Evolutionary conservation across 371 early-diverging fungal species (phyloP).

Genomic region (Mucor velutinosus): DNA sequence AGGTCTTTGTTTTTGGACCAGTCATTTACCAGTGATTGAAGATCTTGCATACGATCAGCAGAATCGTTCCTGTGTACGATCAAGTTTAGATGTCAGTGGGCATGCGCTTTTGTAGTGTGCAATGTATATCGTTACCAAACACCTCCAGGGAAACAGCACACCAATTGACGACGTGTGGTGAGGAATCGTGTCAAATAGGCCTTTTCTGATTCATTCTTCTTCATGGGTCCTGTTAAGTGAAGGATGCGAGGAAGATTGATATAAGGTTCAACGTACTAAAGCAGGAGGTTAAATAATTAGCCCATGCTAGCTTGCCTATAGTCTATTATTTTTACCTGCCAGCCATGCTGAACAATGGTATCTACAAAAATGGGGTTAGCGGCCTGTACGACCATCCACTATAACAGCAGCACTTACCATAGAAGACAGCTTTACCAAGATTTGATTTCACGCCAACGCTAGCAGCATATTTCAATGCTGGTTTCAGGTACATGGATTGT

Average conservation of each 20-base stretch:
- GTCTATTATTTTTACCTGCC: constrained; percentile 52
- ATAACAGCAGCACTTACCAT: constrained; percentile 27
- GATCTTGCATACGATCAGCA: constrained; percentile 45
- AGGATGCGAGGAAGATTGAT: constrained; percentile 50
- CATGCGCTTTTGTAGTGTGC: background rate
- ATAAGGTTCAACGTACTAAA: constrained; percentile 44
- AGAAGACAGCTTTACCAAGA: constrained; percentile 54
- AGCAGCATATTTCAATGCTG: constrained; percentile 48
- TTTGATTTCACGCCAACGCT: constrained; percentile 39
- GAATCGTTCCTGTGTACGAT: constrained; percentile 34
- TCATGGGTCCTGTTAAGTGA: constrained; percentile 40
- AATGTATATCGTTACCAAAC: constrained; percentile 32
- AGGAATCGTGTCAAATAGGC: constrained; percentile 44
- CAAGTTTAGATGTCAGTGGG: background rate
- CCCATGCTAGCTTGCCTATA: background rate
- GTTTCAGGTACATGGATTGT: constrained; percentile 45
- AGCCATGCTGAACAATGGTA: constrained; percentile 58
- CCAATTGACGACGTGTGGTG: constrained; percentile 42
- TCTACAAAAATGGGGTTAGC: constrained; percentile 22
- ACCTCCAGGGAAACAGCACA: constrained; percentile 50
- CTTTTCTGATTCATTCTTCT: constrained; percentile 32
- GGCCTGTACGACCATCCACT: background rate
- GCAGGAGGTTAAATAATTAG: background rate
- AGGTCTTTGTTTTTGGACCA: constrained; percentile 43
- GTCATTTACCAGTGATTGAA: constrained; percentile 34